phyloP scores from a whole-genome alignment of 352 stramenopile genomes.

The Phytophthora chlamydospora region DNA sequence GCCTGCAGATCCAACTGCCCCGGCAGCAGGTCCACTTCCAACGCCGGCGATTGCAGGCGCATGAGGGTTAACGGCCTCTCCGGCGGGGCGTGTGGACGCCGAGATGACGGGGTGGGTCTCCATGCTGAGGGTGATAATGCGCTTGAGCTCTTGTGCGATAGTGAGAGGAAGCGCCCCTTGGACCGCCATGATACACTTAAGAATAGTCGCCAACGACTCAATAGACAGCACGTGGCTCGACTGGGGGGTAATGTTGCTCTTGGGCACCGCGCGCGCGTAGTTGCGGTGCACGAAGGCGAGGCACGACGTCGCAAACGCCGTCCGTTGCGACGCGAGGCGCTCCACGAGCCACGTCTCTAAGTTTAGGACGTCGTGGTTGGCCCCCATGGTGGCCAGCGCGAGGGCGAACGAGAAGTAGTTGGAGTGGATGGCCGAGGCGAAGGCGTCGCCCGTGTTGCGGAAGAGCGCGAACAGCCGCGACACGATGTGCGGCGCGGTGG shows the following conservation, averaged over 20 bases:
- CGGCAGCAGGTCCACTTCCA: slow-evolving; percentile 14
- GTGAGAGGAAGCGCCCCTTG: slow-evolving; percentile 70
- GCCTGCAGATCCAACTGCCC: slow-evolving; percentile 18
- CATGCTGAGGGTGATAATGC: slow-evolving; percentile 83
- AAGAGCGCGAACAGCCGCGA: slow-evolving; percentile 85
- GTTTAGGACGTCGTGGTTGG: slow-evolving; percentile 87
- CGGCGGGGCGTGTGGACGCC: slow-evolving; percentile 54
- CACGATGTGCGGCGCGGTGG: slow-evolving; percentile 80
- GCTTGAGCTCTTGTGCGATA: slow-evolving; percentile 83
- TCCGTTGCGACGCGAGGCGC: slow-evolving; percentile 76
- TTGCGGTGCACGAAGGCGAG: slow-evolving; percentile 88
- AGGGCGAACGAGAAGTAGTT: slow-evolving; percentile 91
- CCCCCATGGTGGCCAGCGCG: slow-evolving; percentile 79
- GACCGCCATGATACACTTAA: slow-evolving; percentile 85
- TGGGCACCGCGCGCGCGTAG: slow-evolving; percentile 81
- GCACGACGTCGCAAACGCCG: slow-evolving; percentile 84
- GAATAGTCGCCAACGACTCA: slow-evolving; percentile 81
- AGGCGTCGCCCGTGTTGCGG: slow-evolving; percentile 83
- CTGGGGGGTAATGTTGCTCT: slow-evolving; percentile 80
- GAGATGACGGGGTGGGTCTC: slow-evolving; percentile 85
- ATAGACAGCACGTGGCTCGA: slow-evolving; percentile 84
- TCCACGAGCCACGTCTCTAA: slow-evolving; percentile 87
- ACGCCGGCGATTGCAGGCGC: slow-evolving; percentile 15
- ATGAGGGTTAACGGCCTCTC: slow-evolving; percentile 39
- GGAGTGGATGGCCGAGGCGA: slow-evolving; percentile 82